Percentiles rank a stretch among this genome's conserved stretches.
These are phyloP conservation scores for Fusarium buxicola DNA, from an alignment of 2,329 filamentous ascomycete species.

Conservation along the genomic window DNA sequence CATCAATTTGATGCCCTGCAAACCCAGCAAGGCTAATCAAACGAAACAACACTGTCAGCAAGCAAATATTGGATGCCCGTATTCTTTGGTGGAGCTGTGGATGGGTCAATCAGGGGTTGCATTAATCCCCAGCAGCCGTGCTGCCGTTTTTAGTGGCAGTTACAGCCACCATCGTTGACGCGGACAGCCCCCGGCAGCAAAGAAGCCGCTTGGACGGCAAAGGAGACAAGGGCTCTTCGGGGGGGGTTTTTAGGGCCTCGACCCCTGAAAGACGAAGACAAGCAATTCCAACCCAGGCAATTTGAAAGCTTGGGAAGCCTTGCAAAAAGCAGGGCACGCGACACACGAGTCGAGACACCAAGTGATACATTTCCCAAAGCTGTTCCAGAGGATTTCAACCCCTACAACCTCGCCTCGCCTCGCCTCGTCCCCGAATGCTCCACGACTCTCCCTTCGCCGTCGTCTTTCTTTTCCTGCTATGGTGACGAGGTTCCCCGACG, in stretches of 20 bases:
- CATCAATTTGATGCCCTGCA: constrained; percentile 24
- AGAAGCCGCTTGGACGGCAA: constrained; percentile 16
- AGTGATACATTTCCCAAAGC: constrained; percentile 25
- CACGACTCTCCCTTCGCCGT: constrained; percentile 7
- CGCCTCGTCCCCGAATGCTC: constrained; percentile 13
- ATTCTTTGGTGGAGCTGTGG: constrained; percentile 16
- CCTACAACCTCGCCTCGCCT: no score
- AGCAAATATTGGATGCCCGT: constrained; percentile 31
- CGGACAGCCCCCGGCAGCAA: constrained; percentile 30
- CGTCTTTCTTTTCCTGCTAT: constrained; percentile 26
- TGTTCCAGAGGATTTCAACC: constrained; percentile 35
- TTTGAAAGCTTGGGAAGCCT: constrained; percentile 33
- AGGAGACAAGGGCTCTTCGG: constrained; percentile 9
- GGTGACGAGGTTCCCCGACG: constrained; percentile 21
- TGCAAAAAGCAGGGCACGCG: constrained; percentile 32
- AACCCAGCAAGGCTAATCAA: constrained; percentile 33
- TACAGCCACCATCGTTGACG: constrained; percentile 36
- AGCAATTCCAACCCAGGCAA: constrained; percentile 42
- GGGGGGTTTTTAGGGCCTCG: constrained; percentile 24
- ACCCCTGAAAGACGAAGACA: constrained; percentile 40
- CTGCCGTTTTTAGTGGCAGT: constrained; percentile 44
- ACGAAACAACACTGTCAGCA: constrained; percentile 34
- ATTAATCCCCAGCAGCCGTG: constrained; percentile 14
- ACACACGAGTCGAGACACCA: constrained; percentile 26
- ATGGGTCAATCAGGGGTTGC: constrained; percentile 27